These are phyloP conservation scores for Russula sp. DNA, from an alignment of 768 basidiomycete species.

Conservation along the genomic window DNA sequence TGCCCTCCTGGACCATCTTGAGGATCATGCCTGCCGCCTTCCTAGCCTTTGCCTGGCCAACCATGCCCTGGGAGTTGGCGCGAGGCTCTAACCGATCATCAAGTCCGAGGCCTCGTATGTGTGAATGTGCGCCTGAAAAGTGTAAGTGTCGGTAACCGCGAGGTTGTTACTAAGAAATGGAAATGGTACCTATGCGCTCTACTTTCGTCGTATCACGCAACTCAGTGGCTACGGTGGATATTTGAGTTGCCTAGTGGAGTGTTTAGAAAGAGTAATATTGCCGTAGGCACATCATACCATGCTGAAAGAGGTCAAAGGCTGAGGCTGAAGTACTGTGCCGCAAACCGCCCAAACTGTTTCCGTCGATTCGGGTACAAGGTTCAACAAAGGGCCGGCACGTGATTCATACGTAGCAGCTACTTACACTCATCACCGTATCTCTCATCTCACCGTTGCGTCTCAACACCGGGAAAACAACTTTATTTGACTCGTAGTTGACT, in stretches of 20 bases:
- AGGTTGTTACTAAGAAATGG: not conserved
- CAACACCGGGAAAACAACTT: not conserved
- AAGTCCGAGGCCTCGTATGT: constrained; percentile 92
- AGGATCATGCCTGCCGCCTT: constrained; percentile 98
- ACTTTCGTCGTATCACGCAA: constrained; percentile 87
- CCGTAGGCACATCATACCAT: constrained; percentile 34
- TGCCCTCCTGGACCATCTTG: constrained; percentile 96
- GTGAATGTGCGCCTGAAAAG: constrained; percentile 90
- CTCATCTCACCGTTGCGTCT: not conserved
- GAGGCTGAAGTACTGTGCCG: not conserved
- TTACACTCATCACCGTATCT: too few relatives aligned
- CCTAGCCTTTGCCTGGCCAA: constrained; percentile 92
- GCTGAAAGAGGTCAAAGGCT: constrained; percentile 8
- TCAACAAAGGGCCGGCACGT: not conserved
- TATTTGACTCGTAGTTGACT: too few relatives aligned
- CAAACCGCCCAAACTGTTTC: too few relatives aligned
- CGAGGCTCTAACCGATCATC: constrained; percentile 91
- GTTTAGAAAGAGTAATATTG: not conserved
- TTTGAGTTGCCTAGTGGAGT: constrained; percentile 56
- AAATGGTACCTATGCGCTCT: constrained; percentile 76
- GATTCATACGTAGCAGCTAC: not conserved
- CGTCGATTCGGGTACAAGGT: too few relatives aligned
- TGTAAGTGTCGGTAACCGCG: constrained; percentile 24
- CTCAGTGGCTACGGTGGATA: constrained; percentile 73
- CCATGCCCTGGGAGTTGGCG: constrained; percentile 89